Evolutionary conservation across 2,329 filamentous ascomycete species (phyloP), one percentile per base, ranked within the genome.

Genomic region (Phialocephala subalpina): DNA sequence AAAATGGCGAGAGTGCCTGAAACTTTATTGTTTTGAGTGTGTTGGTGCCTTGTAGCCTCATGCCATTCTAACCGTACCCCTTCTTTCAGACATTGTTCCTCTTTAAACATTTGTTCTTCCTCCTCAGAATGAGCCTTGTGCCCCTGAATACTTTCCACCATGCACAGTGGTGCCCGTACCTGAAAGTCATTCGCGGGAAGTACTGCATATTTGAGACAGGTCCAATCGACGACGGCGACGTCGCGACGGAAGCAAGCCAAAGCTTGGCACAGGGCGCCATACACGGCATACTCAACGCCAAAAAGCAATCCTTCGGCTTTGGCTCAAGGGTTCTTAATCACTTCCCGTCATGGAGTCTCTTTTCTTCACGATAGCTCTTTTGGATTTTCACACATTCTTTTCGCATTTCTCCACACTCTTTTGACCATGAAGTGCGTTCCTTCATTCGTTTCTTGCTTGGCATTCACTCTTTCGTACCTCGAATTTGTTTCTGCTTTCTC

Each of bases 251-350:
- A 36, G 36, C 45, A 61, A 38, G 59, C 59, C 47, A 36, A 40
- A 61, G 45, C 63, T 65, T 65, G 63, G 63, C 63, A 53, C 58
- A 65, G 58, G 63, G 63, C 16, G 60, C 35, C 52, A 35, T n/a
- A 35, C 38, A 40, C 22, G 58, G 45, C 12, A 53, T 35, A 18
- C 38, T 45, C 33, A 57, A 55, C 52, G 53, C 55, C 38, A 25
- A 29, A 45, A 65, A 25, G 63, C 53, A 65, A 65, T 38, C 53
- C 20, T 58, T 58, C 63, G 58, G 62, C 57, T 56, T 64, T 42
- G 14, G 12, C 8, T 58, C 52, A 65, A 52, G 49, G 52, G 58
- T 65, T 14, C 20, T 27, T 52, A 36, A 47, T 65, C 14, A 53
- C 18, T 33, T 52, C 29, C 58, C 42, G 22, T 59, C 38, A 14